Evolutionary conservation across 2,329 filamentous ascomycete genomes (phyloP).

Genomic region (Colletotrichum karsti): DNA sequence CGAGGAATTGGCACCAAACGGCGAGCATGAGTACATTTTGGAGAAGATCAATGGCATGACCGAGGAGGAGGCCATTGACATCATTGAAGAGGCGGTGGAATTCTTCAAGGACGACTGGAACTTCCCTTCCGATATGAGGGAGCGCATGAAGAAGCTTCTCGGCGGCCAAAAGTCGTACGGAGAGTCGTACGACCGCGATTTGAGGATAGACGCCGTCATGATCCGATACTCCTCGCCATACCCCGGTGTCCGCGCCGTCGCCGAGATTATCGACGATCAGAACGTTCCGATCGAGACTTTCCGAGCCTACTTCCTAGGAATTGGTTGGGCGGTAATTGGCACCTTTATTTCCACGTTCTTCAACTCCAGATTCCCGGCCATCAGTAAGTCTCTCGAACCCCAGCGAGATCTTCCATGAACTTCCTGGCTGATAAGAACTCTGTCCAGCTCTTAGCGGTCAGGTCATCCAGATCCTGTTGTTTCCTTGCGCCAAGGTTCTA

Average conservation of each 20-base stretch:
- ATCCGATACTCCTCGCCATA: constrained; percentile 52
- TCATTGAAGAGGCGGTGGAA: constrained; percentile 44
- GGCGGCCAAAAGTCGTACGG: constrained; percentile 48
- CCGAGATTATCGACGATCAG: constrained; percentile 44
- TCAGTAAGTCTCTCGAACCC: constrained; percentile 37
- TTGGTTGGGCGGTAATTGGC: constrained; percentile 47
- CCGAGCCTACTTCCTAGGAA: constrained; percentile 51
- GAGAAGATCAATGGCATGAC: constrained; percentile 50
- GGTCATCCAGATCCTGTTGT: constrained; percentile 55
- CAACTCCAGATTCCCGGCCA: constrained; percentile 48
- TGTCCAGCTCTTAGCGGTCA: constrained; percentile 40
- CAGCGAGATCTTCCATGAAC: neutral
- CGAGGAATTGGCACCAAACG: constrained; percentile 51
- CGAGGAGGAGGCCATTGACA: constrained; percentile 50
- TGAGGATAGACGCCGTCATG: constrained; percentile 49
- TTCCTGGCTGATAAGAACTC: neutral
- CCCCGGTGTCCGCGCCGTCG: constrained; percentile 50
- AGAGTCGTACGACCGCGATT: constrained; percentile 48
- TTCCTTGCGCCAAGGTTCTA: constrained; percentile 53
- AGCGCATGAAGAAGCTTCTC: constrained; percentile 48
- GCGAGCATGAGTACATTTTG: constrained; percentile 50
- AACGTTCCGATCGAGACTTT: constrained; percentile 48
- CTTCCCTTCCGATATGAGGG: constrained; percentile 51
- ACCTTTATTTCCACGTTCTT: constrained; percentile 51
- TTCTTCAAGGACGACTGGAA: constrained; percentile 55